phyloP scores from a whole-genome alignment of 306 rosid species.

The Mimosa bimucronata region DNA sequence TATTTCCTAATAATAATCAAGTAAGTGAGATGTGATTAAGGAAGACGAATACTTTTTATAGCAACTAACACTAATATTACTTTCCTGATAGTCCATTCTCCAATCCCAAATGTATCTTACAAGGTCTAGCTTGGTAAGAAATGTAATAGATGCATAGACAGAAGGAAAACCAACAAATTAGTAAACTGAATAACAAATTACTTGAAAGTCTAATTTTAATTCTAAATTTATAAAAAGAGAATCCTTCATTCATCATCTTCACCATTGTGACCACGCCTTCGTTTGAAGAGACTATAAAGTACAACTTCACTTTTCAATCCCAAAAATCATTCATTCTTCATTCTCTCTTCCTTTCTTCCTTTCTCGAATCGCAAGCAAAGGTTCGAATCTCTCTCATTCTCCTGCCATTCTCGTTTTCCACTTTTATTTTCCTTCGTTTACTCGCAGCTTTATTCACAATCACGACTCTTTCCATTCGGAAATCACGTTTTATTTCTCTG shows the following conservation, averaged over 20 bases:
- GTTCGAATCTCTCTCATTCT: constrained; percentile 19
- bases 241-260: not conserved
- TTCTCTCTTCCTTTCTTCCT: constrained; percentile 22
- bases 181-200: not conserved
- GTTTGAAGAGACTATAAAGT: constrained; percentile 26
- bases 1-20: too few species aligned
- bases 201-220: not conserved
- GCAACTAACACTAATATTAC: not conserved
- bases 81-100: not conserved
- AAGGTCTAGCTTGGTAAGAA: not conserved
- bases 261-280: not conserved
- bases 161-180: not conserved
- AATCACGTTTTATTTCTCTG: not conserved
- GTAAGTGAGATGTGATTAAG: too few species aligned
- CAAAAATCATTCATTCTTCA: constrained; percentile 9
- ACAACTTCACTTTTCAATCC: constrained; percentile 24
- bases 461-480: not conserved
- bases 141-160: not conserved
- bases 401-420: not conserved
- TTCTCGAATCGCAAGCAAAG: constrained; percentile 30
- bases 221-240: not conserved
- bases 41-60: too few species aligned
- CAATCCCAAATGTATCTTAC: not conserved
- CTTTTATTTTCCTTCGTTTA: not conserved
- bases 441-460: not conserved